Percentiles rank a stretch among this genome's conserved stretches.
Conservation (phyloP, 768 basidiomycete species). For the Lyophyllum semitale region DNA sequence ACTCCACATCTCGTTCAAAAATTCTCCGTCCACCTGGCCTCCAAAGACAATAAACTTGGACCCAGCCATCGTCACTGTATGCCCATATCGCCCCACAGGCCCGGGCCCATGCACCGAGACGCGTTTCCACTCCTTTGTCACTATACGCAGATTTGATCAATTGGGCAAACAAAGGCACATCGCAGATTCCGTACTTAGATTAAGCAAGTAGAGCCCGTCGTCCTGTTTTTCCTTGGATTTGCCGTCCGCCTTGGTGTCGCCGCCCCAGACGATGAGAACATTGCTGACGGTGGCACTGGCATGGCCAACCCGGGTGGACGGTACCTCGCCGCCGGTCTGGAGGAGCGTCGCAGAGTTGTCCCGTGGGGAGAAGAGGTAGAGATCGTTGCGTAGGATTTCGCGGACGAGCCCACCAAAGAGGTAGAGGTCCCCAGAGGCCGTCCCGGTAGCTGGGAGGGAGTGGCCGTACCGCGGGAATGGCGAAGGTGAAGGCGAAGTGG, state of each 20-base stretch:
- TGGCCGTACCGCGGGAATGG: constrained; percentile 98
- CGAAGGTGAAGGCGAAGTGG: constrained; percentile 72
- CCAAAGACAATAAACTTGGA: constrained; percentile 95
- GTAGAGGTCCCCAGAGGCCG: constrained; percentile 83
- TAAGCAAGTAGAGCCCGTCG: constrained; percentile 90
- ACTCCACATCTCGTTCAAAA: constrained; percentile 93
- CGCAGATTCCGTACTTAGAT: constrained; percentile 69
- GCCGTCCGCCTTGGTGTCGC: constrained; percentile 86
- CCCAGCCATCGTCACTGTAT: constrained; percentile 89
- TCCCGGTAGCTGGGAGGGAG: constrained; percentile 79
- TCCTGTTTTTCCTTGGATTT: constrained; percentile 80
- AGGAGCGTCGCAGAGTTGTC: constrained; percentile 80
- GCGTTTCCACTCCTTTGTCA: constrained; percentile 93
- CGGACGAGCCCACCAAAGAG: constrained; percentile 96
- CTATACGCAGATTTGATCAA: constrained; percentile 37
- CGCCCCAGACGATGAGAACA: constrained; percentile 97
- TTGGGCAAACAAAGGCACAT: constrained; percentile 2
- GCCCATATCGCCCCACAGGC: constrained; percentile 92
- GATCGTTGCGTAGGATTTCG: constrained; percentile 87
- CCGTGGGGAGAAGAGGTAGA: constrained; percentile 85
- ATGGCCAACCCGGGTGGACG: constrained; percentile 90
- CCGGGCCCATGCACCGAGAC: constrained; percentile 75
- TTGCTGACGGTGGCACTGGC: constrained; percentile 93
- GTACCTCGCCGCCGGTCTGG: constrained; percentile 87
- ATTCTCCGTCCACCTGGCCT: constrained; percentile 93